A percentile compares a stretch with the other conserved stretches of the same genome.
Evolutionary conservation across 1,139 yeast genomes (phyloP).

Genomic region (Pichiaceae sp.): DNA sequence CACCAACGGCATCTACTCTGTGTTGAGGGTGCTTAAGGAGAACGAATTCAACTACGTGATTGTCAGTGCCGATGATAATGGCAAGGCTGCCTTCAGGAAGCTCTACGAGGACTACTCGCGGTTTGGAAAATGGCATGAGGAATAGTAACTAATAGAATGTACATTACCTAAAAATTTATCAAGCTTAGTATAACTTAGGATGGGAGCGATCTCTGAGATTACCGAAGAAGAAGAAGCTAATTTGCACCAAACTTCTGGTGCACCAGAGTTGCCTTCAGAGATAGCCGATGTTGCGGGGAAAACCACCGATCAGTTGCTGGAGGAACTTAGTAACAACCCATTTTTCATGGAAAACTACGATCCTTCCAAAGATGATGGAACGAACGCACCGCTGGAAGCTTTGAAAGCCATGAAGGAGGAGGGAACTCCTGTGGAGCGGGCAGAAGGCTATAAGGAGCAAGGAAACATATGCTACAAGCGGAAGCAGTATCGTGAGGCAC

Average conservation of each 20-base stretch:
- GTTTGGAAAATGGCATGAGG: conserved; percentile 78
- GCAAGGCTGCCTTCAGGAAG: conserved; percentile 59
- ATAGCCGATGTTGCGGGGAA: conserved; percentile 41
- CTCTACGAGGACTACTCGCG: conserved; percentile 67
- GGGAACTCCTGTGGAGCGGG: conserved; percentile 91
- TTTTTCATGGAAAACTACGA: conserved; percentile 88
- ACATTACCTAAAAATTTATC: background rate
- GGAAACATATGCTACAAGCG: conserved; percentile 81
- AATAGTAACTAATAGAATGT: conserved; percentile 17
- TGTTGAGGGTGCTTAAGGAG: conserved; percentile 63
- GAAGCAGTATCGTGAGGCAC: conserved; percentile 67
- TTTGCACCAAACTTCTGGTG: conserved; percentile 38
- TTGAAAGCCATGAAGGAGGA: conserved; percentile 87
- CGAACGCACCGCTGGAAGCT: conserved; percentile 74
- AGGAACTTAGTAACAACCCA: conserved; percentile 77
- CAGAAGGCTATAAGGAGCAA: conserved; percentile 81
- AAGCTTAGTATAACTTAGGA: conserved; percentile 5
- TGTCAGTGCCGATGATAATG: conserved; percentile 61
- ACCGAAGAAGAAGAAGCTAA: conserved; percentile 31
- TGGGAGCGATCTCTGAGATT: conserved; percentile 22
- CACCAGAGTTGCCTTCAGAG: conserved; percentile 80
- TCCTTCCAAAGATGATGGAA: conserved; percentile 71
- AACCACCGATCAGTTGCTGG: conserved; percentile 67
- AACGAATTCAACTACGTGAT: conserved; percentile 60
- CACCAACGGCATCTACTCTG: conserved; percentile 47